Evolutionary conservation across 495 filamentous ascomycete species (phyloP), one percentile per base, ranked within the genome.

Genomic region (Neurospora sp.): DNA sequence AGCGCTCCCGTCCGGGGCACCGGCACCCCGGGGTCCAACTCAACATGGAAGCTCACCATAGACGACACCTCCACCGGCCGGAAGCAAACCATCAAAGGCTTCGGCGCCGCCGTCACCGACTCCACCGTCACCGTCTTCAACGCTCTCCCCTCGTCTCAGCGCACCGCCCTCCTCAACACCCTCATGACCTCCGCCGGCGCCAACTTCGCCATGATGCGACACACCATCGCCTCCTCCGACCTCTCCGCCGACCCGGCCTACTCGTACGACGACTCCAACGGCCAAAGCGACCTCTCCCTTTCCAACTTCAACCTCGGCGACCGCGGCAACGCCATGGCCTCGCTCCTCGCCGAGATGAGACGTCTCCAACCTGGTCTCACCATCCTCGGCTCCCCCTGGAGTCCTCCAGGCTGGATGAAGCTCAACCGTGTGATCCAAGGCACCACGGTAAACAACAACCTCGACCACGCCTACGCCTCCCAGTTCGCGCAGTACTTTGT

Each of bases 381-480:
- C 2, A 82, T 88, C 40, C 76, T 88, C 38, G 87, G 87, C 2
- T 84, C 86, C 12, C 80, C 86, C 1, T 90, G 88, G 88, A 85
- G 82, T 60, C 79, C 86, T 0, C 88, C 88, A 0, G 87, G 84
- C 0, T 90, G 88, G 87, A 89, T 90, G 87, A 88, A 90, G 76
- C 73, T 86, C 31, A 86, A 88, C 71, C 79, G 82, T 31, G 85
- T 84, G 70, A 82, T 88, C 16, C 81, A 83, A 39, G 86, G 86
- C 27, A 83, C 79, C 39, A 84, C 84, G 0, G 78, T 77, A 35
- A 82, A 87, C 75, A 89, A 89, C 75, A 84, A 84, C 72, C 80
- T 89, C 37, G 85, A 90, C 75, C 79, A 83, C 70, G 80, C 83
- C 35, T 88, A 88, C 75, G 80, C 83, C 38, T 79, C 76, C 44